These are phyloP conservation scores for Xylariales sp. DNA, from an alignment of 2,329 filamentous ascomycete genomes.

Conservation along the genomic window DNA sequence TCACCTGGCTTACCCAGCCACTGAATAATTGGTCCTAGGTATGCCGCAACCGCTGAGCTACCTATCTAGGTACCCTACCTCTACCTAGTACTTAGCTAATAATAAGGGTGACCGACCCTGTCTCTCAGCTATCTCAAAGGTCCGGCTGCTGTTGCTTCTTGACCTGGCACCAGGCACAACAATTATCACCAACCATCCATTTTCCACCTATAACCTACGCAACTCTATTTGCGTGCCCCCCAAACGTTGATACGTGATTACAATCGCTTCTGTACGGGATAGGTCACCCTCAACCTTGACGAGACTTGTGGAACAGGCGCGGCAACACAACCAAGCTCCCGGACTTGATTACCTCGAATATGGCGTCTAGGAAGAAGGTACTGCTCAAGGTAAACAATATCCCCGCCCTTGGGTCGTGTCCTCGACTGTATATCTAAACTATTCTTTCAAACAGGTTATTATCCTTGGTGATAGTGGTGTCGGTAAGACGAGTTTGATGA, in stretches of 20 bases:
- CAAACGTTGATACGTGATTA: constrained; percentile 4
- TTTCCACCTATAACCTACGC: not conserved
- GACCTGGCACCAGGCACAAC: not conserved
- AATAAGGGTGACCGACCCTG: constrained; percentile 26
- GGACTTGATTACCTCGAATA: constrained; percentile 54
- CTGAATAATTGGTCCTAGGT: constrained; percentile 23
- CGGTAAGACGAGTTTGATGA: constrained; percentile 99
- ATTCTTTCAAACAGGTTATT: constrained; percentile 76
- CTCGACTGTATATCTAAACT: constrained; percentile 18
- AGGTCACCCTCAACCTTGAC: constrained; percentile 12
- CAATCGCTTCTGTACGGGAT: constrained; percentile 13
- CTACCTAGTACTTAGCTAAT: constrained; percentile 23
- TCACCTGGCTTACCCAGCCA: constrained; percentile 37
- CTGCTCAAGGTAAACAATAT: constrained; percentile 77
- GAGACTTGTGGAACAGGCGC: constrained; percentile 9
- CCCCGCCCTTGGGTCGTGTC: constrained; percentile 17
- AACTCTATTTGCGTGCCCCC: constrained; percentile 1
- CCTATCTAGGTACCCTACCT: not conserved
- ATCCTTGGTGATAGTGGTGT: constrained; percentile 99
- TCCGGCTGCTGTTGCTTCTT: constrained; percentile 25
- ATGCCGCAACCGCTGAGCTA: constrained; percentile 27
- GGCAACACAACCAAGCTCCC: constrained; percentile 20
- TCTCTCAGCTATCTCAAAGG: constrained; percentile 28
- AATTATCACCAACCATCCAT: constrained; percentile 12
- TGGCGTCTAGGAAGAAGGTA: constrained; percentile 90